Conservation (phyloP, 768 basidiomycete species). For the Tulasnella sp. region DNA sequence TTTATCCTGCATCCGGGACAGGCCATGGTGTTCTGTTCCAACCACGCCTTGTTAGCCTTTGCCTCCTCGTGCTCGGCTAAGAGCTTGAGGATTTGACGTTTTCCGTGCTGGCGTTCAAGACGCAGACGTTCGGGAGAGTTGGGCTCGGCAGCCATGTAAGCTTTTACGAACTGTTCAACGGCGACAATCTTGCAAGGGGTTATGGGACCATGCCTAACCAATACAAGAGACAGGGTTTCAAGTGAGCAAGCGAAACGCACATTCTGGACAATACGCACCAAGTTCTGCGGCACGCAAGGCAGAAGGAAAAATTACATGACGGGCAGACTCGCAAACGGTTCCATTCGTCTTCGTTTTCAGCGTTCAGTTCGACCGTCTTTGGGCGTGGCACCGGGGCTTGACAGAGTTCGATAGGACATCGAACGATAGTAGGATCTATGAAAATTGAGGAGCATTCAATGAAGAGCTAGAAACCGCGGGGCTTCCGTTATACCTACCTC, state of each 20-base stretch:
- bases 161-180: conserved; percentile 54
- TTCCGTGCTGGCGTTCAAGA: conserved; percentile 66
- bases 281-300: conserved; percentile 73
- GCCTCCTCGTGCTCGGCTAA: conserved; percentile 68
- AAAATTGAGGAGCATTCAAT: neutral
- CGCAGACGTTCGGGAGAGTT: conserved; percentile 48
- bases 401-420: conserved; percentile 77
- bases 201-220: conserved; percentile 73
- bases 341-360: conserved; percentile 60
- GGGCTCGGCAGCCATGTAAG: conserved; percentile 60
- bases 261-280: conserved; percentile 50
- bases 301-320: conserved; percentile 73
- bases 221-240: neutral
- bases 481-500: conserved; percentile 47
- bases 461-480: neutral
- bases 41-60: conserved; percentile 67
- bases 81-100: conserved; percentile 55
- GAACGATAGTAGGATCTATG: conserved; percentile 70
- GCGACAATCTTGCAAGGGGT: conserved; percentile 63
- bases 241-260: neutral
- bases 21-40: conserved; percentile 60
- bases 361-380: conserved; percentile 32
- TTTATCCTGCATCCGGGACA: conserved; percentile 65
- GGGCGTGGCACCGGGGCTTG: conserved; percentile 74
- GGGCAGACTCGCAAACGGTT: conserved; percentile 68